Conservation (phyloP, 495 filamentous ascomycete genomes). For the Penicillium egyptiacum region DNA sequence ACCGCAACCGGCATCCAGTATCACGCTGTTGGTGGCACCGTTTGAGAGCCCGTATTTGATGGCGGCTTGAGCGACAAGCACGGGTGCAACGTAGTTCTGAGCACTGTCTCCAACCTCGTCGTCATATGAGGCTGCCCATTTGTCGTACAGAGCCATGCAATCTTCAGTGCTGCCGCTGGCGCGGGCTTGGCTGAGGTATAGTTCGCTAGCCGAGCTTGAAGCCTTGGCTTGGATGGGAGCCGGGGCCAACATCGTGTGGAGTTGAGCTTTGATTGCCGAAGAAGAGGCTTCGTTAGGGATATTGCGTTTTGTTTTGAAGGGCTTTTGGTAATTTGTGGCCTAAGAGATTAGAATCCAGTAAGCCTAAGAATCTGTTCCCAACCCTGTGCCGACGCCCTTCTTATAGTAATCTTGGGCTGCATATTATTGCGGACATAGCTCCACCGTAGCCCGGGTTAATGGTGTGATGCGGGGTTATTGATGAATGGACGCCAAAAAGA, state of each 20-base stretch:
- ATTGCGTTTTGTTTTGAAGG: background rate
- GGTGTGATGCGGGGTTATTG: conserved; percentile 31
- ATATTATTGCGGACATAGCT: conserved; percentile 7
- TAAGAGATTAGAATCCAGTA: background rate
- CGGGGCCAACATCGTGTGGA: conserved; percentile 27
- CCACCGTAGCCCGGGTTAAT: conserved; percentile 4
- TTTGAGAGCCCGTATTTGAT: conserved; percentile 22
- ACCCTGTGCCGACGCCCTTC: conserved; percentile 9
- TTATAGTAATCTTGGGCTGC: conserved; percentile 17
- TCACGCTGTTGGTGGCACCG: conserved; percentile 20
- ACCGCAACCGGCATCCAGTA: conserved; percentile 52
- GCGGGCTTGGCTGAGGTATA: conserved; percentile 32
- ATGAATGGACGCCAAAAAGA: conserved; percentile 14
- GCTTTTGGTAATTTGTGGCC: background rate
- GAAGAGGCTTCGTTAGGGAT: background rate
- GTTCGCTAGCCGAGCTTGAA: conserved; percentile 23
- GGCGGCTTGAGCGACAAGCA: conserved; percentile 36
- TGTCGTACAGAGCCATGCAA: conserved; percentile 43
- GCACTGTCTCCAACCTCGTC: conserved; percentile 37
- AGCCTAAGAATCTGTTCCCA: background rate
- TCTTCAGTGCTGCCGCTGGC: conserved; percentile 24
- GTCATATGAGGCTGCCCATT: conserved; percentile 50
- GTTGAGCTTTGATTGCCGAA: background rate
- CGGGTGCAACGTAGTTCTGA: conserved; percentile 43
- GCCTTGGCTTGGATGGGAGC: conserved; percentile 6